Evolutionary conservation across 2,329 filamentous ascomycete genomes (phyloP).

Genomic region (Paecilomyces dactylethromorphus): DNA sequence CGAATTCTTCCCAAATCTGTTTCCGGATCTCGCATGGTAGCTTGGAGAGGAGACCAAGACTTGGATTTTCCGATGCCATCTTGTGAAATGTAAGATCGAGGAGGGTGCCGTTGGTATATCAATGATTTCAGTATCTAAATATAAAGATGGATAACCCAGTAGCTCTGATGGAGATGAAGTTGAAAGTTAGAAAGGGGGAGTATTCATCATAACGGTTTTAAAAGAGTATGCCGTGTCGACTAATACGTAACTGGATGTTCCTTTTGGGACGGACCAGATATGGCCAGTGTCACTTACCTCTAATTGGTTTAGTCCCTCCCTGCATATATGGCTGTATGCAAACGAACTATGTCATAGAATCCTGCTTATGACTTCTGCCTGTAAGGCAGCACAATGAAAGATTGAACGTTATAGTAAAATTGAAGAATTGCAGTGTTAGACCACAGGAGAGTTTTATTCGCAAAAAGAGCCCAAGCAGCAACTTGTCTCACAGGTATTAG

Average conservation of each 20-base stretch:
- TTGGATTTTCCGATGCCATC: background rate
- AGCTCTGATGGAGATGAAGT: background rate
- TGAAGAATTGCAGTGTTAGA: no score
- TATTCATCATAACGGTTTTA: background rate
- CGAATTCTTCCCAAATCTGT: slow-evolving; percentile 6
- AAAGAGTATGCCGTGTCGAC: no score
- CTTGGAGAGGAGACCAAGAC: slow-evolving; percentile 3
- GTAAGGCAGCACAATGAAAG: background rate
- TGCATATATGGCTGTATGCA: background rate
- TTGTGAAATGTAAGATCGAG: background rate
- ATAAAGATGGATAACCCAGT: background rate
- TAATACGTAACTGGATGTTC: no score
- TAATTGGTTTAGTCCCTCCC: background rate
- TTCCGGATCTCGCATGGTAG: slow-evolving; percentile 7
- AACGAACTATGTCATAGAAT: no score
- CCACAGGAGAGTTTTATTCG: no score
- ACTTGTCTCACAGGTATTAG: no score
- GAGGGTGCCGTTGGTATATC: background rate
- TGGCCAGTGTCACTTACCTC: background rate
- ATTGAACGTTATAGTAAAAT: no score
- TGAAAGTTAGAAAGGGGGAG: background rate
- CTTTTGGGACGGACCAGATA: background rate
- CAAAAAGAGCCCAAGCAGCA: no score
- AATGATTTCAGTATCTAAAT: background rate
- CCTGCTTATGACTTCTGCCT: background rate